A percentile compares a stretch with the other conserved stretches of the same genome.
These are phyloP conservation scores for Caryopteris hybrid DNA, from an alignment of 305 asterid genomes.

Conservation along the genomic window DNA sequence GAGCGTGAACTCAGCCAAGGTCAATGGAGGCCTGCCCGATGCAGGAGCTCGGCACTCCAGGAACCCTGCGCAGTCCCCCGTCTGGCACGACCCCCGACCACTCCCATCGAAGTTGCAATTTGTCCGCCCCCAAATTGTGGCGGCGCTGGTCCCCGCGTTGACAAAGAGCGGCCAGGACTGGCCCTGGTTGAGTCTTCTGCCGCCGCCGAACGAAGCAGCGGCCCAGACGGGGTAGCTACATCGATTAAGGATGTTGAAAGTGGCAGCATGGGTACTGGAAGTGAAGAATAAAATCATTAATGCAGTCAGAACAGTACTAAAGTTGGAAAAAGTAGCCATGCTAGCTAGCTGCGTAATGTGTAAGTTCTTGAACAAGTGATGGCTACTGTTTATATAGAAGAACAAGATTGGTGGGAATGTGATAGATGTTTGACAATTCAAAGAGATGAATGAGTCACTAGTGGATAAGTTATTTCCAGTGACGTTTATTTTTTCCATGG, in stretches of 20 bases:
- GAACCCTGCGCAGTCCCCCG: slow-evolving; percentile 27
- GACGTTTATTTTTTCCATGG: no score
- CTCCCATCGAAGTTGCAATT: slow-evolving; percentile 22
- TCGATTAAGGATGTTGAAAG: slow-evolving; percentile 22
- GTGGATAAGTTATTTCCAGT: no score
- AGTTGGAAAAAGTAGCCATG: neutral
- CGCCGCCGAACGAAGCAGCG: slow-evolving; percentile 27
- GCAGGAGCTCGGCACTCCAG: slow-evolving; percentile 14
- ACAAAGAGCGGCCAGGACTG: slow-evolving; percentile 24
- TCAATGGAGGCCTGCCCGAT: slow-evolving; percentile 37
- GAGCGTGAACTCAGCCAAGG: slow-evolving; percentile 41
- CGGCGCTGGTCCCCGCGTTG: slow-evolving; percentile 15
- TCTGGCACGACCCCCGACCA: slow-evolving; percentile 26
- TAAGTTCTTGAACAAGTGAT: no score
- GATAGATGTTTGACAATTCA: no score
- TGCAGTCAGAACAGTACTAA: no score
- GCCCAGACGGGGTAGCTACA: slow-evolving; percentile 37
- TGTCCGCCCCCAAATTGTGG: slow-evolving; percentile 38
- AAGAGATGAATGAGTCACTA: no score
- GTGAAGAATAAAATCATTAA: neutral
- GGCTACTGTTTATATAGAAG: no score
- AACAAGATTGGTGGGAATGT: no score
- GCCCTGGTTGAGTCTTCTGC: slow-evolving; percentile 22
- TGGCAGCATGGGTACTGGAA: slow-evolving; percentile 1
- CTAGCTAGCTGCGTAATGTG: no score